Percentiles rank a stretch among this genome's conserved stretches.
Evolutionary conservation across 345 rosid genomes (phyloP).

Genomic region (Viola odorata): DNA sequence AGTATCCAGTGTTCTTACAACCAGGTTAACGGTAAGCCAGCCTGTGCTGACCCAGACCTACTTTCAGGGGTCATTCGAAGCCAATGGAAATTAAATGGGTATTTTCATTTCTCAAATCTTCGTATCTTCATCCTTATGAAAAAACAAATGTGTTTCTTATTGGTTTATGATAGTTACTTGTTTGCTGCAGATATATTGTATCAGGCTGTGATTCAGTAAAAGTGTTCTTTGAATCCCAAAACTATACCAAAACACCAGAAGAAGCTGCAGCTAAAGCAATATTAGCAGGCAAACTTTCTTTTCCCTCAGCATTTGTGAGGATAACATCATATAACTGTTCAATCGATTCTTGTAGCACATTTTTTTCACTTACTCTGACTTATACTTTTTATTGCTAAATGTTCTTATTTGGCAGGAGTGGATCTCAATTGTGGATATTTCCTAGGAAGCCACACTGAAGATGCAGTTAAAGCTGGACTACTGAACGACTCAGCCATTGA

Average conservation of each 20-base stretch:
- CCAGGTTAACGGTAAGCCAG: constrained; percentile 77
- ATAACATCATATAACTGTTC: no score
- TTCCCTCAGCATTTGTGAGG: no score
- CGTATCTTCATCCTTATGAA: no score
- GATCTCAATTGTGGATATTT: constrained; percentile 47
- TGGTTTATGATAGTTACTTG: no score
- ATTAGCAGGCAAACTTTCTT: constrained; percentile 49
- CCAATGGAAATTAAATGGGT: constrained; percentile 24
- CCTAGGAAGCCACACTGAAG: constrained; percentile 33
- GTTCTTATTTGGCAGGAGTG: constrained; percentile 30
- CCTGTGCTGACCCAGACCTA: constrained; percentile 75
- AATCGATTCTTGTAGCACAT: no score
- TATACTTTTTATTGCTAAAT: no score
- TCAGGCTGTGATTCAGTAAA: constrained; percentile 19
- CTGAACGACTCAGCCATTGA: constrained; percentile 39
- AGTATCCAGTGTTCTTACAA: constrained; percentile 94
- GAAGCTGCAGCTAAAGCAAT: constrained; percentile 30
- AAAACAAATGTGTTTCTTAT: no score
- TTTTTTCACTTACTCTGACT: no score
- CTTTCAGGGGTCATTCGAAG: constrained; percentile 38
- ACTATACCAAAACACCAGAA: constrained; percentile 19
- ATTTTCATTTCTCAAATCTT: not conserved
- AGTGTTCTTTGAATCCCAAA: constrained; percentile 5
- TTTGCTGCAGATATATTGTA: constrained; percentile 15
- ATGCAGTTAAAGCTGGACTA: constrained; percentile 27